Conservation (phyloP, 2,329 filamentous ascomycete genomes). For the Lanzia echinophila region DNA sequence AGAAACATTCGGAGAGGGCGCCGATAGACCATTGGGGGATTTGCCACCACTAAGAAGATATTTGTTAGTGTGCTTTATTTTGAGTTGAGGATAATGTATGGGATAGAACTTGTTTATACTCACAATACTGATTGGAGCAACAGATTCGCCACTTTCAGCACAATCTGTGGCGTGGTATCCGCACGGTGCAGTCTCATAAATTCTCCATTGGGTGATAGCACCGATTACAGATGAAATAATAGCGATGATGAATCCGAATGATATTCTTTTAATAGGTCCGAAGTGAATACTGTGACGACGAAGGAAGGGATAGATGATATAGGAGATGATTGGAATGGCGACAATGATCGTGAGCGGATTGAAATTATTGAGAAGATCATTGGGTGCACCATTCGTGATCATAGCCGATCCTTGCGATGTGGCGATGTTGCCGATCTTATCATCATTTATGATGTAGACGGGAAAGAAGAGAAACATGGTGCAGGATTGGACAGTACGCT, state of each 20-base stretch:
- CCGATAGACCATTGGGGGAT: conserved; percentile 38
- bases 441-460: conserved; percentile 33
- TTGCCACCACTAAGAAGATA: conserved; percentile 25
- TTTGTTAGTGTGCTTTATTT: too few species aligned
- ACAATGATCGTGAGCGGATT: conserved; percentile 70
- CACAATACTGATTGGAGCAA: conserved; percentile 18
- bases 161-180: conserved; percentile 35
- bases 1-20: conserved; percentile 50
- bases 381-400: conserved; percentile 64
- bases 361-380: conserved; percentile 71
- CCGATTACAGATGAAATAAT: conserved; percentile 51
- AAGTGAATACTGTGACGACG: conserved; percentile 57
- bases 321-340: conserved; percentile 65
- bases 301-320: conserved; percentile 59
- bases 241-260: conserved; percentile 60
- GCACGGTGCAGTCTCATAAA: conserved; percentile 57
- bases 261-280: conserved; percentile 69
- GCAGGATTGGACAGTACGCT: conserved; percentile 61
- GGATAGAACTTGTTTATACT: too few species aligned
- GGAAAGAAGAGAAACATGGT: conserved; percentile 55
- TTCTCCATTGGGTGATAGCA: conserved; percentile 51
- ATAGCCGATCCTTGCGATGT: conserved; percentile 53
- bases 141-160: conserved; percentile 14
- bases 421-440: conserved; percentile 43
- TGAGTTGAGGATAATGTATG: too few species aligned